phyloP scores from a whole-genome alignment of 2,329 filamentous ascomycete genomes.

The Ceratocystis variospora region DNA sequence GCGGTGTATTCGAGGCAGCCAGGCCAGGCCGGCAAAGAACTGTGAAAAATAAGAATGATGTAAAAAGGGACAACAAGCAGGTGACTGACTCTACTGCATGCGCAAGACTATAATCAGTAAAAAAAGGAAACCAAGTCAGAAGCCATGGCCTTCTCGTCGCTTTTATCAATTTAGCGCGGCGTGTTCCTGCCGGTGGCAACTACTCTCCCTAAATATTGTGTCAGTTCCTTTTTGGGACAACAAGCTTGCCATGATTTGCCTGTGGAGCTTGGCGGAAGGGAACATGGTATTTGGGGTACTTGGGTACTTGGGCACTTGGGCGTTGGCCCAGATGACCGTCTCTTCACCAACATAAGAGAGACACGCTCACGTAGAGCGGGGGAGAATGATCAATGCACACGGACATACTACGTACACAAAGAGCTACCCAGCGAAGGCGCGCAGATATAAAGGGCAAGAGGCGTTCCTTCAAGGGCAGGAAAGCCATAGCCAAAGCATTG shows the following conservation, averaged over 20 bases:
- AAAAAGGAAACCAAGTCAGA: neutral
- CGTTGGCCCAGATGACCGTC: neutral
- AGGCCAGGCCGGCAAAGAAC: neutral
- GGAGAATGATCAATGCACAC: neutral
- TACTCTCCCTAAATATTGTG: constrained; percentile 2
- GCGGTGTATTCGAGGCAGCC: neutral
- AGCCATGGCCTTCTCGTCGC: neutral
- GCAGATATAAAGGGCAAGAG: neutral
- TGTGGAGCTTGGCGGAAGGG: neutral
- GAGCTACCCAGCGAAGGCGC: neutral
- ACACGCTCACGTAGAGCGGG: neutral
- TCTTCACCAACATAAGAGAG: neutral
- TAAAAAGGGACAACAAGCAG: neutral
- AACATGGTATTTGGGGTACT: neutral
- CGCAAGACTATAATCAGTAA: neutral
- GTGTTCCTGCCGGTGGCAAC: constrained; percentile 7
- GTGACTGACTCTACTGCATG: neutral
- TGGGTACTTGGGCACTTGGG: neutral
- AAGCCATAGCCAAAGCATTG: neutral
- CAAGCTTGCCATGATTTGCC: neutral
- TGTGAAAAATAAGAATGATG: neutral
- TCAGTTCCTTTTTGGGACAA: constrained; percentile 5
- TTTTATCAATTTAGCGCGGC: neutral
- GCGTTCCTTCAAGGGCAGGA: neutral
- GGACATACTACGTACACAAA: neutral